Evolutionary conservation across 257 asterid species (phyloP).

Genomic region (Forsythia viridissima): DNA sequence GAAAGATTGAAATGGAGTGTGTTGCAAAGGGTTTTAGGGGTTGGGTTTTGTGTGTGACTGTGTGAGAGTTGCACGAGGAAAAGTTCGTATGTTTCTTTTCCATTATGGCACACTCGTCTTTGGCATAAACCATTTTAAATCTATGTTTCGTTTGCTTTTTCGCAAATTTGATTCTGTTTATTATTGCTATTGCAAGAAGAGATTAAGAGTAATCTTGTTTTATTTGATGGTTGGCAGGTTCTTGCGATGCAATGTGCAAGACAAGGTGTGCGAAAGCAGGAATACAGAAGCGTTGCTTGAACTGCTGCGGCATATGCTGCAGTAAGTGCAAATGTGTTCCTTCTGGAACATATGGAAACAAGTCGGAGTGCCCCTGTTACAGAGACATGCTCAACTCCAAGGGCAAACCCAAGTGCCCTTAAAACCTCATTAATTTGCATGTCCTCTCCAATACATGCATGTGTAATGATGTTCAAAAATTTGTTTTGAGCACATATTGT

Average conservation of each 20-base stretch:
- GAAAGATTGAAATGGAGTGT: too few species aligned
- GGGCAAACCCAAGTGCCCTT: conserved; percentile 51
- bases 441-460: background rate
- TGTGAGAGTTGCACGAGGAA: too few species aligned
- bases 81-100: too few species aligned
- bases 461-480: background rate
- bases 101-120: too few species aligned
- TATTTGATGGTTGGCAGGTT: conserved; percentile 15
- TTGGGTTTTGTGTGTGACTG: too few species aligned
- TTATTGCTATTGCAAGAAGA: too few species aligned
- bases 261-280: conserved; percentile 45
- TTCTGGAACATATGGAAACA: conserved; percentile 50
- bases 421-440: background rate
- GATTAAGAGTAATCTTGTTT: background rate
- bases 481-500: background rate
- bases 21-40: too few species aligned
- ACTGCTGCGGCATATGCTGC: conserved; percentile 42
- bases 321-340: conserved; percentile 47
- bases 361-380: conserved; percentile 49
- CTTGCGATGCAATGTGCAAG: conserved; percentile 28
- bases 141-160: background rate
- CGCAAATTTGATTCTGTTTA: too few species aligned
- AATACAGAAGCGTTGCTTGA: conserved; percentile 37
- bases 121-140: too few species aligned
- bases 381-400: conserved; percentile 42